Conservation (phyloP, 2,329 filamentous ascomycete genomes). For the Tetracladium maxilliforme region DNA sequence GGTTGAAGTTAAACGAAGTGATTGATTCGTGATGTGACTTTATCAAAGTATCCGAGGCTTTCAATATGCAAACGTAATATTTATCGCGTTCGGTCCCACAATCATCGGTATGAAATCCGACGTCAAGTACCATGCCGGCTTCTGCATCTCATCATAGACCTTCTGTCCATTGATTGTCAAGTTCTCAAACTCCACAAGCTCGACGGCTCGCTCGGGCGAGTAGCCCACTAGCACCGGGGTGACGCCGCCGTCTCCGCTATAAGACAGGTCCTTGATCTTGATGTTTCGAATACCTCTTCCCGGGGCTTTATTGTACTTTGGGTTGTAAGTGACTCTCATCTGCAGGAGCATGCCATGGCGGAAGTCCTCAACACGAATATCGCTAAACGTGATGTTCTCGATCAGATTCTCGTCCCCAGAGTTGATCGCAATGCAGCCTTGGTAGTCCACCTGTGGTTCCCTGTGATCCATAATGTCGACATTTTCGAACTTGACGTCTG, state of each 20-base stretch:
- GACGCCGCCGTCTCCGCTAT: slow-evolving; percentile 5
- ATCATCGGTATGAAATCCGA: slow-evolving; percentile 12
- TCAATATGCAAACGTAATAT: slow-evolving; percentile 5
- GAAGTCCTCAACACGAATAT: slow-evolving; percentile 16
- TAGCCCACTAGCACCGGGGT: slow-evolving; percentile 9
- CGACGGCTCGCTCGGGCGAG: slow-evolving; percentile 4
- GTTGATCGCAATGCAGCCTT: slow-evolving; percentile 19
- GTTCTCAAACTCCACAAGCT: slow-evolving; percentile 10
- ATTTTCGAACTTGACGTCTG: slow-evolving; percentile 14
- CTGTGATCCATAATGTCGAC: slow-evolving; percentile 20
- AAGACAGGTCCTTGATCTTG: slow-evolving; percentile 10
- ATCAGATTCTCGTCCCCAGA: slow-evolving; percentile 17
- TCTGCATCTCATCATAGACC: slow-evolving; percentile 11
- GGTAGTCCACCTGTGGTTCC: slow-evolving; percentile 18
- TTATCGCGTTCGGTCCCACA: slow-evolving; percentile 6
- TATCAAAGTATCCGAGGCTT: no score
- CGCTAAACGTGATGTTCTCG: slow-evolving; percentile 12
- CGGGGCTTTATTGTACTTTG: slow-evolving; percentile 17
- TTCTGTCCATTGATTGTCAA: slow-evolving; percentile 9
- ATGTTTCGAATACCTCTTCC: slow-evolving; percentile 16
- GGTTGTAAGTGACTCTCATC: slow-evolving; percentile 18
- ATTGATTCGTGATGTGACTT: no score
- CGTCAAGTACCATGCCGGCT: slow-evolving; percentile 12
- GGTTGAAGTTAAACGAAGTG: no score
- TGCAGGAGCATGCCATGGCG: slow-evolving; percentile 16